A percentile compares a stretch with the other conserved stretches of the same genome.
phyloP scores from a whole-genome alignment of 768 basidiomycete species.

The Inosperma sp. region DNA sequence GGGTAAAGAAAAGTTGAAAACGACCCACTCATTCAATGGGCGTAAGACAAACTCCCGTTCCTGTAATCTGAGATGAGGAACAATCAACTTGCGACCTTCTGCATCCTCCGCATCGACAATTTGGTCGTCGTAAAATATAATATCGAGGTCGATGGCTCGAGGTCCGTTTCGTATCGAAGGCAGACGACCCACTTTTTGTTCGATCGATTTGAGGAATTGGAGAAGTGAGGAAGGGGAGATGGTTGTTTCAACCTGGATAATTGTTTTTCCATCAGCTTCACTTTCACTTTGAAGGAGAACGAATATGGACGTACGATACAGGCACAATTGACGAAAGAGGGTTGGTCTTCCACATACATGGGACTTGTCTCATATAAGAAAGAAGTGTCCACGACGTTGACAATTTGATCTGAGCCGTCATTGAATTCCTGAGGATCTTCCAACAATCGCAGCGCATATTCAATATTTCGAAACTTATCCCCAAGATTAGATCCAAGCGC shows the following conservation, averaged over 20 bases:
- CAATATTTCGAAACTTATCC: conserved; percentile 79
- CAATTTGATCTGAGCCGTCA: conserved; percentile 18
- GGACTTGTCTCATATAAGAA: conserved; percentile 91
- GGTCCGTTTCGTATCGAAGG: conserved; percentile 83
- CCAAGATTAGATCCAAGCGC: conserved; percentile 91
- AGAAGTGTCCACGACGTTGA: conserved; percentile 66
- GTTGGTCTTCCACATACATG: conserved; percentile 95
- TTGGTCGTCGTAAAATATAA: conserved; percentile 65
- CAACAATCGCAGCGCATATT: conserved; percentile 66
- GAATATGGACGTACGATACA: conserved; percentile 61
- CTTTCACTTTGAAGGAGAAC: neutral
- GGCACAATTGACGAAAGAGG: conserved; percentile 85
- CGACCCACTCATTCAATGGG: conserved; percentile 78
- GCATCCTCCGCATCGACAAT: conserved; percentile 46
- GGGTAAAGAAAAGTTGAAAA: neutral
- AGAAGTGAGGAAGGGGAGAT: conserved; percentile 58
- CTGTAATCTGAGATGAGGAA: conserved; percentile 76
- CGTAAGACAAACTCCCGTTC: conserved; percentile 93
- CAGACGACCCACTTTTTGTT: conserved; percentile 69
- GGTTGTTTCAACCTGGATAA: conserved; percentile 69
- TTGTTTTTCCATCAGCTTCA: neutral
- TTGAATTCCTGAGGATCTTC: conserved; percentile 42
- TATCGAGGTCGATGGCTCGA: conserved; percentile 84
- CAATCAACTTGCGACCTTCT: conserved; percentile 63
- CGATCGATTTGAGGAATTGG: conserved; percentile 63